Percentiles rank a stretch among this genome's conserved stretches.
Conservation (phyloP, 192 early-diverging fungal genomes). For the Entomortierella beljakovae region DNA sequence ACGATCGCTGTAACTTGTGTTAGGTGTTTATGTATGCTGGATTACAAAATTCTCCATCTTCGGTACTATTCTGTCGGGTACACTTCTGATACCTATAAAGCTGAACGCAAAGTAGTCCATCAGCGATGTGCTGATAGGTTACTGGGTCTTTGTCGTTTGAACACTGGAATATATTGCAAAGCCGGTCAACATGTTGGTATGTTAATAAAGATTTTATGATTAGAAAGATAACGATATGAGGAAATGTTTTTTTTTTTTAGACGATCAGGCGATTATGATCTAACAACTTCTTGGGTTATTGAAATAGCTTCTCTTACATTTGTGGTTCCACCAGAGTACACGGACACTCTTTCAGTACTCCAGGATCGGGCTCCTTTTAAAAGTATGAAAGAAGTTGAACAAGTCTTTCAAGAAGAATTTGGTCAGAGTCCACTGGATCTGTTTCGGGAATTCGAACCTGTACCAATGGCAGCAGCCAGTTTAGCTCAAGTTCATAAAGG, state of each 20-base stretch:
- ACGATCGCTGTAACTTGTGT: background rate
- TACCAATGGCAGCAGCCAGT: slow-evolving; percentile 60
- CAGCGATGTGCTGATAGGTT: slow-evolving; percentile 57
- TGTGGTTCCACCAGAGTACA: slow-evolving; percentile 60
- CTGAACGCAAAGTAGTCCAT: slow-evolving; percentile 60
- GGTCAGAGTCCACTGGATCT: slow-evolving; percentile 49
- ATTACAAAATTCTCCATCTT: slow-evolving; percentile 63
- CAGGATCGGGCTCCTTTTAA: slow-evolving; percentile 63
- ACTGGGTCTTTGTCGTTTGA: slow-evolving; percentile 56
- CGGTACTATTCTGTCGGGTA: slow-evolving; percentile 55
- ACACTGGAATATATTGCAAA: slow-evolving; percentile 61
- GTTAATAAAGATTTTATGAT: background rate
- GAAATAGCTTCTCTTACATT: slow-evolving; percentile 56
- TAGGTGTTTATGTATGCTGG: slow-evolving; percentile 60
- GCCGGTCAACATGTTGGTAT: slow-evolving; percentile 56
- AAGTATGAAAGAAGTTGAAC: slow-evolving; percentile 55
- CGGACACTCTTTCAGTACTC: slow-evolving; percentile 58
- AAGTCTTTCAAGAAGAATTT: slow-evolving; percentile 57
- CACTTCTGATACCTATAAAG: slow-evolving; percentile 59
- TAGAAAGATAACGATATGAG: no score
- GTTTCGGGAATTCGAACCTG: slow-evolving; percentile 59
- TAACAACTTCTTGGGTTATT: no score
- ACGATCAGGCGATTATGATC: background rate
- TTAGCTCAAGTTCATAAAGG: slow-evolving; percentile 63
- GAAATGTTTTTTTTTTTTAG: background rate